Conservation (phyloP, 495 filamentous ascomycete species). For the Annulohypoxylon bovei region DNA sequence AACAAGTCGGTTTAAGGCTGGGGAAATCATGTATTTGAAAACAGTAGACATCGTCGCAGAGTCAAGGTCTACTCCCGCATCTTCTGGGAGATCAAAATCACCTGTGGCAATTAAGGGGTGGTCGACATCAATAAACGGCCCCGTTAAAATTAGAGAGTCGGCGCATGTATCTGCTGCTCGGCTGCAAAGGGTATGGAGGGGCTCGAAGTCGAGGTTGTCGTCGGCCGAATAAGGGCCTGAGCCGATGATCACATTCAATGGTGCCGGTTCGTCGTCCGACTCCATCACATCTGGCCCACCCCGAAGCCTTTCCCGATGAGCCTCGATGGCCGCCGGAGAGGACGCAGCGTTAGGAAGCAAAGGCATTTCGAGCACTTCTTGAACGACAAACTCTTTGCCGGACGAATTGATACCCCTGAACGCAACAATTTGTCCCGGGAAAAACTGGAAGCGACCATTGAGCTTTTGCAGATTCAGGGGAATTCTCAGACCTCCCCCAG, state of each 20-base stretch:
- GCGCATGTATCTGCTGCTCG: conserved; percentile 77
- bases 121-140: conserved; percentile 90
- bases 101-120: conserved; percentile 90
- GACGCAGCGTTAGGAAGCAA: conserved; percentile 75
- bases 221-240: conserved; percentile 92
- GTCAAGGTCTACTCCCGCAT: conserved; percentile 73
- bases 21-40: conserved; percentile 81
- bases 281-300: conserved; percentile 69
- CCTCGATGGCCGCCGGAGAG: conserved; percentile 65
- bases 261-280: conserved; percentile 61
- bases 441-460: conserved; percentile 76
- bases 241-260: conserved; percentile 78
- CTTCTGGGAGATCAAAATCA: conserved; percentile 87
- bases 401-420: conserved; percentile 86
- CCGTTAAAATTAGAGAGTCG: conserved; percentile 82
- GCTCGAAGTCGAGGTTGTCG: conserved; percentile 88
- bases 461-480: conserved; percentile 79
- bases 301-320: conserved; percentile 69
- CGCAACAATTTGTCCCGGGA: conserved; percentile 94
- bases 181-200: conserved; percentile 80
- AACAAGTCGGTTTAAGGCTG: conserved; percentile 71
- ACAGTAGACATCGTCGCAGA: conserved; percentile 80
- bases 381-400: conserved; percentile 83
- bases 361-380: conserved; percentile 78
- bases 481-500: conserved; percentile 80